phyloP scores from a whole-genome alignment of 1,139 yeast genomes.

The Magnusiomyces tetraspermus region DNA sequence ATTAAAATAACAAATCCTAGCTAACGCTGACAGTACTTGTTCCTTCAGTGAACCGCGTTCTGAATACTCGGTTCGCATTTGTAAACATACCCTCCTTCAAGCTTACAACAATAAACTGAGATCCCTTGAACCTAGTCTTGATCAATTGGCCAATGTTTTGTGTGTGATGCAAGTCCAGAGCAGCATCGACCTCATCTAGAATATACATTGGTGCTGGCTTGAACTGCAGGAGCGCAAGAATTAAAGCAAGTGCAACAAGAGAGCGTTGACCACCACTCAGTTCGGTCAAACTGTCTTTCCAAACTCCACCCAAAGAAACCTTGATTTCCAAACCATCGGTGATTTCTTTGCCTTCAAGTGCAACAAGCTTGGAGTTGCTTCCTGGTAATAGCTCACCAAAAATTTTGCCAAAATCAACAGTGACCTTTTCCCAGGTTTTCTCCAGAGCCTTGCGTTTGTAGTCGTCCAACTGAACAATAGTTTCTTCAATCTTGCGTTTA shows the following conservation, averaged over 20 bases:
- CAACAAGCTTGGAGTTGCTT: slow-evolving; percentile 81
- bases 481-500: slow-evolving; percentile 79
- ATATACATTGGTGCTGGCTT: slow-evolving; percentile 99
- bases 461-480: slow-evolving; percentile 76
- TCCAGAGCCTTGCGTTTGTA: slow-evolving; percentile 78
- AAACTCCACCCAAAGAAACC: slow-evolving; percentile 81
- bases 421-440: slow-evolving; percentile 75
- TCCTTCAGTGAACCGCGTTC: slow-evolving; percentile 93
- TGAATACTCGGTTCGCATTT: slow-evolving; percentile 87
- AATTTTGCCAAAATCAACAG: slow-evolving; percentile 76
- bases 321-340: slow-evolving; percentile 87
- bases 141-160: slow-evolving; percentile 95
- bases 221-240: slow-evolving; percentile 82
- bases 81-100: slow-evolving; percentile 97
- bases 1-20: too few relatives aligned
- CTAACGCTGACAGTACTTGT: slow-evolving; percentile 65
- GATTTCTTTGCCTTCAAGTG: slow-evolving; percentile 68
- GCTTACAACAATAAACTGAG: slow-evolving; percentile 93
- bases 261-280: slow-evolving; percentile 97
- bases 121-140: slow-evolving; percentile 87
- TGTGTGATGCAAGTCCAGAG: slow-evolving; percentile 91
- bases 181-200: slow-evolving; percentile 96
- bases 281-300: slow-evolving; percentile 95
- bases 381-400: slow-evolving; percentile 85
- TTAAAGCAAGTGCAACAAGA: slow-evolving; percentile 79